Evolutionary conservation across 106 monocot species (phyloP), one percentile per base, ranked within the genome.

Genomic region (Phalaenopsis equestris): DNA sequence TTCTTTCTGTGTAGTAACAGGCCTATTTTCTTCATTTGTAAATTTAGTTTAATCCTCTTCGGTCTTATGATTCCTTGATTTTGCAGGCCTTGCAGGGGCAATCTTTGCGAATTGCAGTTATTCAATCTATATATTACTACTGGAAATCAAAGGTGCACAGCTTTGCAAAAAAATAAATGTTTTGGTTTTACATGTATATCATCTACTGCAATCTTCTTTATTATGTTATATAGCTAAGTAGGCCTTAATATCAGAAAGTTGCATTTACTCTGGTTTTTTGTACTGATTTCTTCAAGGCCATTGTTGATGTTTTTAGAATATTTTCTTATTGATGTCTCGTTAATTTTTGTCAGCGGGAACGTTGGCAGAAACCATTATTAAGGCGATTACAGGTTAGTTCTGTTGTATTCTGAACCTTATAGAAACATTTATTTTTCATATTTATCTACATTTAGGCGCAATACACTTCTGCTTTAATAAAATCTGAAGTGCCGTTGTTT

Each of bases 321-420:
- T 75, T 73, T 80, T 77, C 80, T 85, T 77, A 87, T 77, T 14
- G 73, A 67, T 88, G 41, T 5, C 82, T 80, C 79, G 38, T 73
- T 78, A 49, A 7, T 87, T 41, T 81, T 72, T 90, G 73, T 86
- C 90, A 99, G 98, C 84, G 98, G 56, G 93, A 91, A 67, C 86
- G 73, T 78, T 99, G 94, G 98, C 94, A 99, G 84, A 99, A 99
- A 83, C 98, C 98, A 81, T 87, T 99, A 83, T 75, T 99, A 78
- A 90, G 94, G 48, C 87, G 84, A 19, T 90, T 99, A 86, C 98
- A 99, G 94, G 98, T 94, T 70, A 87, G 85, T 72, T 72, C 79
- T 47, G 4, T 85, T 37, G 37, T 76, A 38, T 81, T 30, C 38
- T 68, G 55, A 41, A 52, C 55, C 41, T 85, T 43, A 75, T 67